Base-by-base conservation (phyloP, 345 rosid species). In the Heritiera fomes region DNA sequence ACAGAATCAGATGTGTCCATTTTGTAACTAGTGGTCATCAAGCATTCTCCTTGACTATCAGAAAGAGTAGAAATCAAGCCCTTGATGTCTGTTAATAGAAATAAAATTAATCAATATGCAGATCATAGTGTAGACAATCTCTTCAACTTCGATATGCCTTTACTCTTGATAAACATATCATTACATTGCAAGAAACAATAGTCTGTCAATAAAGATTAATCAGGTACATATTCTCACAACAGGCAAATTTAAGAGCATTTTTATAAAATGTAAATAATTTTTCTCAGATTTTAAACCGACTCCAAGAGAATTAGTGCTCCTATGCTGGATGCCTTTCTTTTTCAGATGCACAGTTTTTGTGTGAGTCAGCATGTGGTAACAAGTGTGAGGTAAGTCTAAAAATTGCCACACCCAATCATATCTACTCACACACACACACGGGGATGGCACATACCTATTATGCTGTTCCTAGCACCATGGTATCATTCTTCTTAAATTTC, bases 51-150 rank as follows among this genome's bases (percentile, higher is more conserved):
- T 60, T 94, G 86, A 79, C 83, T 78, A 77, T 94, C 99, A 68
- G 91, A 86, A 47, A 96, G 94, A 67, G 92, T 87, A 65, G 99
- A 91, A 64, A 96, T 89, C 73, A 96, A 86, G 85, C 94, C 99
- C 80, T 91, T 96, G 50, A 96, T 88, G 87, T 92, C 99, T 96
- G 97, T 77, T 68, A 64, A 50, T 40, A 83, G 66, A 70, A 71
- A 62, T 5, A 15, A 2, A 6, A 14, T 10, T 38, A 65, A 41
- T 83, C 63, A 85, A 56, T 58, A n/a, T 60, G 61, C 50, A 68
- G 45, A 71, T 46, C 30, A 73, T 32, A 71, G 49, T 71, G 52
- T n/a, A 69, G 46, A 49, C 14, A 47, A 52, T 62, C 41, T 67
- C 18, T 71, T 6, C 7, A 67, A 67, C 69, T 60, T 40, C 28